A percentile compares a stretch with the other conserved stretches of the same genome.
phyloP scores from a whole-genome alignment of 345 rosid genomes.

The Mallotus nudiflorus region DNA sequence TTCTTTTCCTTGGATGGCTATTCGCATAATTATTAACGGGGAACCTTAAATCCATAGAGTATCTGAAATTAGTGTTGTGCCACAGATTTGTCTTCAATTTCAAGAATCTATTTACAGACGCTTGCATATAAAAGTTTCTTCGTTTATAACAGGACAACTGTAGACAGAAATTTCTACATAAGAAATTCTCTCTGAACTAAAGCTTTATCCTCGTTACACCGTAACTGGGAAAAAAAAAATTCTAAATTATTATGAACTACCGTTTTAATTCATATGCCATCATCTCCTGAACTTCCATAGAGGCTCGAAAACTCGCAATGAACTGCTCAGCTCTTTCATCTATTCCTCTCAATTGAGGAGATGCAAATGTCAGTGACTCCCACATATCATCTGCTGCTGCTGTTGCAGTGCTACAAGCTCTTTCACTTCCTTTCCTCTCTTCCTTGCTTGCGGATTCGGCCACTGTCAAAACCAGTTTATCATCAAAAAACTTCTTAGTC shows the following conservation, averaged over 20 bases:
- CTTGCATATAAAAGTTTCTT: no score
- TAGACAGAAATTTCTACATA: no score
- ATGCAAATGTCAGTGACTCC: conserved; percentile 46
- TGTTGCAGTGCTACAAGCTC: neutral
- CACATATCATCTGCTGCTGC: conserved; percentile 40
- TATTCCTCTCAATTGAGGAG: conserved; percentile 54
- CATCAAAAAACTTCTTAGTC: conserved; percentile 12
- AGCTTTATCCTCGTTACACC: no score
- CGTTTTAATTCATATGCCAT: conserved; percentile 35
- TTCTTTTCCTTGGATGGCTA: no score
- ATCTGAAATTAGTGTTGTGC: no score
- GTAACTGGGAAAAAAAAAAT: neutral
- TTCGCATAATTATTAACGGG: no score
- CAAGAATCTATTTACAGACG: no score
- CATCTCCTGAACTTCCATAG: conserved; percentile 49
- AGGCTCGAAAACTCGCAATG: conserved; percentile 57
- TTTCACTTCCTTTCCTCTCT: neutral
- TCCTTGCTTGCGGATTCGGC: conserved; percentile 12
- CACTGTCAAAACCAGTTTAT: neutral
- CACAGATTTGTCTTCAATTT: no score
- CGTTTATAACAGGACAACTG: no score
- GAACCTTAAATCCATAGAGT: no score
- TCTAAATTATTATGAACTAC: neutral
- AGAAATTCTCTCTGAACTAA: no score
- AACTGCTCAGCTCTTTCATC: conserved; percentile 81